Evolutionary conservation across 331 rosid genomes (phyloP), one percentile per base, ranked within the genome.

Genomic region (Telfairia occidentalis): DNA sequence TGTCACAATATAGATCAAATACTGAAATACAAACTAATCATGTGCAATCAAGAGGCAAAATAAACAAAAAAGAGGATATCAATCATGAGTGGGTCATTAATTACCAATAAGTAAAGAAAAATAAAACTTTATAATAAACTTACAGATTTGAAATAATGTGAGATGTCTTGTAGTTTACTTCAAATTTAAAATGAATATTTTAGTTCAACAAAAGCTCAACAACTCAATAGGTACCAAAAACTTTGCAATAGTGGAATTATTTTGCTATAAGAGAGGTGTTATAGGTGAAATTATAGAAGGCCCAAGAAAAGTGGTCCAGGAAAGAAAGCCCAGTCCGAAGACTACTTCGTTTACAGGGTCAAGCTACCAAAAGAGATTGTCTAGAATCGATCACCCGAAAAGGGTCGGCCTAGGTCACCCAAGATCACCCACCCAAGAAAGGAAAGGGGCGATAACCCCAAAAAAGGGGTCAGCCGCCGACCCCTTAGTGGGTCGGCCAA

Each of bases 31-130:
- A 18, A 0, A 40, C 4, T 42, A 24, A 67, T 40, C 73, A 67
- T 67, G 45, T 13, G 73, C 73, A 67, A 67, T 67, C 53, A 21
- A 40, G 21, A 66, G 53, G n/a, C 5, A 5, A 35, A 38, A 65
- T 38, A 65, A 65, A 65, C 72, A 65, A 65, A 65, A 65, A 38
- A 38, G 32, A 65, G 38, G 21, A 23, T 5, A 21, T 40, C 6
- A 23, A 38, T 66, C 73, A 66, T 21, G 34, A 64, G 71, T 64
- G 49, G 72, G 73, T 38, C 73, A 19, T 64, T 64, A 35, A 6
- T 0, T 32, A n/a, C 67, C 32, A 34, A 34, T 37, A 35, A 19
- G 10, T 3, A 37, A 64, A 38, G n/a, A 65, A n/a, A 65, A 19
- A 6, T 8, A 23, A 67, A 67, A 23, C 37, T 23, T 40, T 23